These are phyloP conservation scores for Fraxinus americana DNA, from an alignment of 257 asterid genomes.

Conservation along the genomic window DNA sequence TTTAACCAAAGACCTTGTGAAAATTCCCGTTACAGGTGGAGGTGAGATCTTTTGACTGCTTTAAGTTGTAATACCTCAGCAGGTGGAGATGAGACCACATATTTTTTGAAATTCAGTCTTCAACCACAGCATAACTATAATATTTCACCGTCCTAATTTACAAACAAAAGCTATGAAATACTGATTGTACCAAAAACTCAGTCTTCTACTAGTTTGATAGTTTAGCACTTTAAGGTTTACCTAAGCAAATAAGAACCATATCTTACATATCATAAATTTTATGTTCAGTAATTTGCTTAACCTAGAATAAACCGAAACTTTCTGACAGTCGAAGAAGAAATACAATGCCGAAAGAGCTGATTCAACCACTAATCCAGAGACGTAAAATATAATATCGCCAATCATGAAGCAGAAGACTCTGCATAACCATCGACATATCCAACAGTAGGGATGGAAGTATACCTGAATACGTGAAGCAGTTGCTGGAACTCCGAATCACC, in stretches of 20 bases:
- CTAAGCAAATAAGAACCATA: neutral
- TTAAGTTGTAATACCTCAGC: too few species aligned
- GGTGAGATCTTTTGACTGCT: too few species aligned
- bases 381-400: too few species aligned
- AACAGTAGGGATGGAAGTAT: neutral
- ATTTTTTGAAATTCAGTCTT: too few species aligned
- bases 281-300: neutral
- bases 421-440: neutral
- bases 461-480: conserved; percentile 88
- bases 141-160: neutral
- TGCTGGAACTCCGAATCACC: conserved; percentile 98
- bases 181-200: neutral
- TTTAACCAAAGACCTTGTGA: too few species aligned
- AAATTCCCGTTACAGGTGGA: too few species aligned
- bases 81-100: too few species aligned
- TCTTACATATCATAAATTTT: too few species aligned
- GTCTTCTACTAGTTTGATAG: neutral
- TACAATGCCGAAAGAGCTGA: too few species aligned
- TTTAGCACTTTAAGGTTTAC: neutral
- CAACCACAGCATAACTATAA: neutral
- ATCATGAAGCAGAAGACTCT: neutral
- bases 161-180: too few species aligned
- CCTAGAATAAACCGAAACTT: neutral
- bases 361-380: too few species aligned
- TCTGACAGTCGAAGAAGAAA: too few species aligned